Conservation (phyloP, 2,329 filamentous ascomycete species). For the Furcasterigmium sp. region DNA sequence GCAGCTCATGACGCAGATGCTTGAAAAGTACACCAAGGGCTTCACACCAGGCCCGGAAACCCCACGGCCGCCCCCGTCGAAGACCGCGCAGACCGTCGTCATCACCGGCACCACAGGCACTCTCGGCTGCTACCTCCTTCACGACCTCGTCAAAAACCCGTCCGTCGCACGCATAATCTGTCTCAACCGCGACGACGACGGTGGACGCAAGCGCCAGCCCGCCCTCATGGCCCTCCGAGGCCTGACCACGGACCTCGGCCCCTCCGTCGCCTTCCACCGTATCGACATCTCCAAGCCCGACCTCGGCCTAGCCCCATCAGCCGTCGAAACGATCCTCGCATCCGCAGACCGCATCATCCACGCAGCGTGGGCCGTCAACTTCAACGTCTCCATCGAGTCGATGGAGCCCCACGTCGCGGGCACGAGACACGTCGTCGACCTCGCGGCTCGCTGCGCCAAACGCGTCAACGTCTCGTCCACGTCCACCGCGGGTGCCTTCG, state of each 20-base stretch:
- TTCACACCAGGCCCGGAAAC: constrained; percentile 15
- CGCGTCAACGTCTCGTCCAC: background rate
- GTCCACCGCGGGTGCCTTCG: background rate
- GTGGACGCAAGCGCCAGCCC: constrained; percentile 29
- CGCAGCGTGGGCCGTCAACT: constrained; percentile 47
- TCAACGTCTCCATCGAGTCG: constrained; percentile 40
- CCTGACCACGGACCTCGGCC: constrained; percentile 22
- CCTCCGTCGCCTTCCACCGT: constrained; percentile 40
- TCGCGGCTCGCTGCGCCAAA: constrained; percentile 8
- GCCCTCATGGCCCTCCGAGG: constrained; percentile 29
- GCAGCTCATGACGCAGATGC: constrained; percentile 24
- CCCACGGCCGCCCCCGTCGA: constrained; percentile 21
- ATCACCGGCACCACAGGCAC: constrained; percentile 19
- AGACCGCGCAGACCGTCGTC: constrained; percentile 23
- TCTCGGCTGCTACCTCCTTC: background rate
- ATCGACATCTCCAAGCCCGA: constrained; percentile 39
- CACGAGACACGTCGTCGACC: constrained; percentile 23
- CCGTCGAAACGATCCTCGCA: constrained; percentile 27
- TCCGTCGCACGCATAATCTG: constrained; percentile 37
- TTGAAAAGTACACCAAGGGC: constrained; percentile 27
- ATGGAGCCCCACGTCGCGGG: constrained; percentile 38
- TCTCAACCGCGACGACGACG: constrained; percentile 41
- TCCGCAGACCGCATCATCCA: constrained; percentile 43
- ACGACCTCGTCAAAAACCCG: constrained; percentile 21
- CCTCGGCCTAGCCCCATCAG: constrained; percentile 38